Evolutionary conservation across 2,329 filamentous ascomycete genomes (phyloP).

Genomic region (Drechslerella stenobrocha): DNA sequence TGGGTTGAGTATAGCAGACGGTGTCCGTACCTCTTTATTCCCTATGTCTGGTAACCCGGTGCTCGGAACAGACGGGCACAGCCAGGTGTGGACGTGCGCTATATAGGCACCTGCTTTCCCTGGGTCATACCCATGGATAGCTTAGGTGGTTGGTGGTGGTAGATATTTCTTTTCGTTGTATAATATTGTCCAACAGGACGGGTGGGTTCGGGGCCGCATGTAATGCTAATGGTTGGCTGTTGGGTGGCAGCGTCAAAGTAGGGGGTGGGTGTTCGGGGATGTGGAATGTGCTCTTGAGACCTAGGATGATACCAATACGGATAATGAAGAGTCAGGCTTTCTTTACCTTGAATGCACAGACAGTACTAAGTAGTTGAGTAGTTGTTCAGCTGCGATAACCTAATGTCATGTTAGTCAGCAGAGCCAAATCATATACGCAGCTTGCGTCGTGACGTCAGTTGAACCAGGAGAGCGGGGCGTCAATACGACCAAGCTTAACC

Average conservation of each 20-base stretch:
- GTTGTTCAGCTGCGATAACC: no score
- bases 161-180: conserved; percentile 45
- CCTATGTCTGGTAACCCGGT: conserved; percentile 54
- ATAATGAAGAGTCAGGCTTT: no score
- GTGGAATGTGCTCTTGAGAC: not conserved
- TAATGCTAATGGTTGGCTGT: conserved; percentile 44
- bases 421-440: no score
- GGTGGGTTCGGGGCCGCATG: conserved; percentile 15
- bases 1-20: conserved; percentile 79
- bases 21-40: conserved; percentile 84
- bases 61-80: not conserved
- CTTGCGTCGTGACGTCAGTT: no score
- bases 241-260: conserved; percentile 13
- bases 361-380: no score
- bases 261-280: conserved; percentile 3
- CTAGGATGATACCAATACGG: no score
- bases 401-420: no score
- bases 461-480: no score
- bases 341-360: no score
- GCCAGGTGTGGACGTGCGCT: not conserved
- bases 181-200: conserved; percentile 33
- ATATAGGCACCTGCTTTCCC: not conserved
- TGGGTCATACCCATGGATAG: no score
- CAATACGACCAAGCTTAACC: no score
- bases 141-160: no score